Evolutionary conservation across 1,284 basidiomycete genomes (phyloP), one percentile per base, ranked within the genome.

Genomic region (Phlebopus sp.): DNA sequence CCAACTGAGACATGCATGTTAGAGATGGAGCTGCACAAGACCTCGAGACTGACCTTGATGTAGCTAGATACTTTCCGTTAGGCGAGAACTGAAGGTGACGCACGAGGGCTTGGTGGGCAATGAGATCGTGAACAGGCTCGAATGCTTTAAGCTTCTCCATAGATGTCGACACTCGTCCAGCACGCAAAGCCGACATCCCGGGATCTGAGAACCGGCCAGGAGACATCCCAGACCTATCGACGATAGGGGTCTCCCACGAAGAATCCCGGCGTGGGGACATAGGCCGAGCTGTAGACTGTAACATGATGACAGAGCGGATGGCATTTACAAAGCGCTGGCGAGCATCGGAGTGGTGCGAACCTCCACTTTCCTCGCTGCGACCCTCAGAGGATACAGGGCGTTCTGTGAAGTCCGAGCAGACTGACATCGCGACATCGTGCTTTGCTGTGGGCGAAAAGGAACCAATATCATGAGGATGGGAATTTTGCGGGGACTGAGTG

Each of bases 131-230:
- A 0, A 77, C 79, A 14, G 76, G 68, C 47, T 74, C 74, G 55
- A 89, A 57, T 32, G 67, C 70, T 54, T 73, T 76, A 50, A 90
- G 59, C 54, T 77, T 82, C 11, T 84, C 82, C 14, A 78, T 73
- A 37, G 88, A 68, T 10, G 64, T 64, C 6, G 79, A 71, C 4
- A 86, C 70, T 14, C 84, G 74, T 42, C 79, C 81, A 29, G 72
- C 73, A 39, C 76, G 62, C 25, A 79, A 62, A 5, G 61, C 59
- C 39, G 74, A 69, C 44, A 74, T 59, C 18, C 71, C 66, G 34
- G 73, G 67, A 18, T 73, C 69, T 23, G 62, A 64, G 37, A 56
- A 59, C 60, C 39, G 78, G 72, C 10, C 51, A 4, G 63, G 66
- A 0, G 67, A 65, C 63, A 69, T 69, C 0, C 64, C 48, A 19